Percentiles rank a stretch among this genome's conserved stretches.
These are phyloP conservation scores for Ambrosia artemisiifolia DNA, from an alignment of 129 eudicot species.

Conservation along the genomic window DNA sequence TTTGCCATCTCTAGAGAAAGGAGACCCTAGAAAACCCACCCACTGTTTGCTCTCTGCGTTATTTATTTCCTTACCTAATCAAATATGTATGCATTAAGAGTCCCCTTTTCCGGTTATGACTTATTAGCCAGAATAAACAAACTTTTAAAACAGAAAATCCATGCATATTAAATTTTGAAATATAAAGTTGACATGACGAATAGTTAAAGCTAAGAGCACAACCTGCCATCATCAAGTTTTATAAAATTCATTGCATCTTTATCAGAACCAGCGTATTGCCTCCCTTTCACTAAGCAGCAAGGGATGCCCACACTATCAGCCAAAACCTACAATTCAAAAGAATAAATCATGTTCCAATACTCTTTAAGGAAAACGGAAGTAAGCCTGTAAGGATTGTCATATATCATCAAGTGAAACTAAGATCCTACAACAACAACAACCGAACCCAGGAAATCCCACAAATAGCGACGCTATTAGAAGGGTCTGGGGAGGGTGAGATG, in stretches of 20 bases:
- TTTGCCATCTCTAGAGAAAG: background rate
- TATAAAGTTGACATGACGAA: background rate
- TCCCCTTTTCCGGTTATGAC: background rate
- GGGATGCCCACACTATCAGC: constrained; percentile 92
- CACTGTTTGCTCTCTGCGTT: background rate
- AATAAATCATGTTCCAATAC: background rate
- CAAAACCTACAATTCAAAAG: constrained; percentile 59
- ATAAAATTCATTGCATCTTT: constrained; percentile 81
- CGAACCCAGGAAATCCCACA: too few relatives aligned
- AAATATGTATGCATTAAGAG: background rate
- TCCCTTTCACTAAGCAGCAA: constrained; percentile 88
- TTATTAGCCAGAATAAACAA: background rate
- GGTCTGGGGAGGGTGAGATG: too few relatives aligned
- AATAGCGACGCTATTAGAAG: too few relatives aligned
- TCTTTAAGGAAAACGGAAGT: background rate
- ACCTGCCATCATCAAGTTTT: constrained; percentile 76
- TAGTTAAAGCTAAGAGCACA: constrained; percentile 6
- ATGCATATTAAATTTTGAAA: constrained; percentile 12
- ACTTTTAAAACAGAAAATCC: background rate
- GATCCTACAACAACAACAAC: too few relatives aligned
- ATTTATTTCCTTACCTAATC: constrained; percentile 1
- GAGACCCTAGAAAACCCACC: background rate
- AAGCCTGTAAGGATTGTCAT: background rate
- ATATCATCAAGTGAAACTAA: constrained; percentile 11
- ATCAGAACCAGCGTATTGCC: constrained; percentile 70